Base-by-base conservation (phyloP, 768 basidiomycete species). In the Daedaleopsis sinensis region DNA sequence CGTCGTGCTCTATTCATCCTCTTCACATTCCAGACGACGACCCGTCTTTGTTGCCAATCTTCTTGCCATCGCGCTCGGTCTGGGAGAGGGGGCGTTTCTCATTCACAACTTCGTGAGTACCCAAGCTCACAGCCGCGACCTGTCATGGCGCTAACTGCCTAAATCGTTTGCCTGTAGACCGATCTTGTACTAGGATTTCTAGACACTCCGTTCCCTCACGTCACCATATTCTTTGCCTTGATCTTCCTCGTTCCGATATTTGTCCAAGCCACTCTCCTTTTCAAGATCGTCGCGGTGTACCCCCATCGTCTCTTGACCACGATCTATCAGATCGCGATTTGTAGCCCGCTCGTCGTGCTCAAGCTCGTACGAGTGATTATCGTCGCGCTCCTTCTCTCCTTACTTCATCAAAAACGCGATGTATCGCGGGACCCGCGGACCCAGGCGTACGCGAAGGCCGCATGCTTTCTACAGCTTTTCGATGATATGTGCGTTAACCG, bases 251-350 rank as follows among this genome's bases (percentile, higher is more conserved):
- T 16, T 57, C 76, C 77, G 8, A 46, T 77, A 3, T 65, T 77
- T 42, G 70, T 77, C 37, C 77, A 79, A 55, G 71, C 70, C 7
- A 73, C 78, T 47, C 73, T 79, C 18, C 49, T 77, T 13, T 66
- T 77, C 53, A 71, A 77, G 1, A 66, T 79, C 12, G 59, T 71
- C 39, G 73, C 73, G 4, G 71, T 77, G 13, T 77, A 71, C 59
- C 76, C 77, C 0, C 18, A 10, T 42, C 47, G 59, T 65, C 4
- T 19, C 52, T 37, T n/a, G 18, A 19, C 52, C 8, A 52, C 55
- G 1, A 48, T 62, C 5, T 70, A 69, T 0, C 53, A 68, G 4
- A 54, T 32, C 42, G 50, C 35, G 9, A 65, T 52, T 1, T 57
- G 71, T 11, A 36, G 65, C 16, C 50, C 61, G 5, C 66, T 78